Conservation (phyloP, 106 monocot genomes). For the Cymbidium sinense region DNA sequence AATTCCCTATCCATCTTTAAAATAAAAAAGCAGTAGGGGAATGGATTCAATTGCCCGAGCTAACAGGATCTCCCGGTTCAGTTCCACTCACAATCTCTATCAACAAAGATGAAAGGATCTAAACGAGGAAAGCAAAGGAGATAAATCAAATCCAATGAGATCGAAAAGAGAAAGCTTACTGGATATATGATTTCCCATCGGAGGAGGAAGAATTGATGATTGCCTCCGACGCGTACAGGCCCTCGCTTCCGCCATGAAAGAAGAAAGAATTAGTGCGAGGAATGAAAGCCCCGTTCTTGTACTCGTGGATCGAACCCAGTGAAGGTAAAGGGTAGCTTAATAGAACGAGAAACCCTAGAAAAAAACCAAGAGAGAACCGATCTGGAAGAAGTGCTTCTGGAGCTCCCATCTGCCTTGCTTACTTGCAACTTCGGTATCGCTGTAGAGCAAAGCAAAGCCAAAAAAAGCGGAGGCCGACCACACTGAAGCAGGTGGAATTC, state of each 20-base stretch:
- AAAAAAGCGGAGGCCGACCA: not conserved
- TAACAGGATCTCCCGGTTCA: not conserved
- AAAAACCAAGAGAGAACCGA: constrained; percentile 18
- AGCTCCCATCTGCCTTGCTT: constrained; percentile 1
- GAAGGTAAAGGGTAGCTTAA: constrained; percentile 7
- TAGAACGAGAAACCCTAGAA: constrained; percentile 35
- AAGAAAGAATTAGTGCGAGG: constrained; percentile 89
- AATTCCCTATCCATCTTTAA: not conserved
- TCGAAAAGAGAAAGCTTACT: constrained; percentile 23
- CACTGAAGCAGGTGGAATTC: not conserved
- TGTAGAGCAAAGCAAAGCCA: not conserved
- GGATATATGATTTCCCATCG: constrained; percentile 72
- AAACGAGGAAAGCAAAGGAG: not conserved
- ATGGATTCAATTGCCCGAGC: not conserved
- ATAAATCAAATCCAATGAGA: not conserved
- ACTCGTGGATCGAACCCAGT: constrained; percentile 79
- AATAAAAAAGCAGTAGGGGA: not conserved
- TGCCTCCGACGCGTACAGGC: constrained; percentile 61
- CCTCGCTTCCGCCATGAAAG: constrained; percentile 99
- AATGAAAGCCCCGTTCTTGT: constrained; percentile 41
- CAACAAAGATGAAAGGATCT: not conserved
- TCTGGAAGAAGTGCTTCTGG: constrained; percentile 9
- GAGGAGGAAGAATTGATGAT: constrained; percentile 25
- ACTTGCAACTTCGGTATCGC: not conserved
- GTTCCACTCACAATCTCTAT: not conserved